Base-by-base conservation (phyloP, 495 filamentous ascomycete genomes). In the Astrocystis sublimbata region DNA sequence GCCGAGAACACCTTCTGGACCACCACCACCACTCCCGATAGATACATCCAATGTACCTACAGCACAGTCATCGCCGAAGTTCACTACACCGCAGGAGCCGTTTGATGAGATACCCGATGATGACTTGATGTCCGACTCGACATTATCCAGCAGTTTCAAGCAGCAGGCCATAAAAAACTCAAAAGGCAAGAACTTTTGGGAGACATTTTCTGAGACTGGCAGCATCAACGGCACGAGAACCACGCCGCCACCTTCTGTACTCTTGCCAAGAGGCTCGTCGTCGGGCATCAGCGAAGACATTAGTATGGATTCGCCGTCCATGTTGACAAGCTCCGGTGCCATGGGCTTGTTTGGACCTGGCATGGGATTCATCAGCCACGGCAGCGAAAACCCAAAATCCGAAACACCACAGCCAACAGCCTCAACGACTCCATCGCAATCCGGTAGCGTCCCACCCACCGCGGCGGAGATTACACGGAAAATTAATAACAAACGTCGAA, bases 181-280 rank as follows among this genome's bases (percentile, higher is more conserved):
- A 3, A 88, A 85, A 38, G 89, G 89, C 4, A 80, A 85, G 38
- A 83, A 86, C 1, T 96, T 90, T 69, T 96, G 91, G 92, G 88
- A 93, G 59, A 86, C 81, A 0, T 89, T 92, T 63, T 89, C 79
- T 21, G 81, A 84, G 30, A 76, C 75, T 2, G 75, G 73, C 36
- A 77, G 71, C 47, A 88, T 71, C 73, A 81, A 65, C 69, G 80
- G 66, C 23, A 81, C 84, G 65, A 84, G 84, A 36, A 85, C 85
- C 6, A 89, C 91, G 4, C 86, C 88, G 8, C 83, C 85, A 1
- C 86, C 88, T 2, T 74, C 82, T 5, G 68, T 75, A n/a, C 79
- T 81, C 65, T 66, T 83, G 49, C 78, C 81, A 47, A 74, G 81
- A 31, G 76, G 82, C 61, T 80, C 85, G 35, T 84, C 87, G 28